These are phyloP conservation scores for Balansia obtecta DNA, from an alignment of 2,329 filamentous ascomycete genomes.

Conservation along the genomic window DNA sequence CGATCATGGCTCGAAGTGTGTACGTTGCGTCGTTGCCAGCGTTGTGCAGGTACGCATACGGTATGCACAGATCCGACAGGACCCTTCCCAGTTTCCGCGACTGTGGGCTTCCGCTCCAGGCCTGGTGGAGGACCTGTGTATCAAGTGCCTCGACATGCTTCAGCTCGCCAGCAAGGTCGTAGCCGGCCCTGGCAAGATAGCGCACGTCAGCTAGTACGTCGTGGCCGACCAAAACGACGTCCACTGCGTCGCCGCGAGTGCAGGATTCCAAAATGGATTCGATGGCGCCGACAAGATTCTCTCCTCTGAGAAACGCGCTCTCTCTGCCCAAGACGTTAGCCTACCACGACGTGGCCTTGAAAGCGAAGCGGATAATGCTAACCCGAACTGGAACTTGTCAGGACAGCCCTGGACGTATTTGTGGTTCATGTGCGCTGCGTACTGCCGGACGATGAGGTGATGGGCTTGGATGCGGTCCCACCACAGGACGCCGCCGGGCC, in stretches of 20 bases:
- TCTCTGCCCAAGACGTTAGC: conserved; percentile 17
- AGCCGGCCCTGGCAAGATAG: conserved; percentile 54
- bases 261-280: conserved; percentile 23
- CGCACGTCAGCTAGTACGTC: conserved; percentile 54
- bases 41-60: conserved; percentile 62
- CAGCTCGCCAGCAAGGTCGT: conserved; percentile 40
- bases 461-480: conserved; percentile 50
- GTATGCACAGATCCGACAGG: conserved; percentile 51
- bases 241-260: conserved; percentile 20
- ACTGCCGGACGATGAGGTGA: conserved; percentile 68
- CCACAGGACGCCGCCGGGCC: conserved; percentile 53
- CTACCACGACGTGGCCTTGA: not conserved
- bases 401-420: conserved; percentile 62
- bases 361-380: too few relatives aligned
- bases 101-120: conserved; percentile 41
- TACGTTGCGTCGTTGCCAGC: conserved; percentile 78
- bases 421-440: conserved; percentile 51
- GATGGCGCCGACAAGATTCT: conserved; percentile 23
- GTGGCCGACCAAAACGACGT: conserved; percentile 71
- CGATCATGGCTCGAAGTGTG: conserved; percentile 62
- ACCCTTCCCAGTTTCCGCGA: conserved; percentile 46
- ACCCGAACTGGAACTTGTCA: conserved; percentile 65
- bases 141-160: conserved; percentile 55
- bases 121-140: conserved; percentile 58
- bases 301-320: conserved; percentile 27